Base-by-base conservation (phyloP, 371 early-diverging fungal genomes). In the Homolaphlyctis polyrhiza region DNA sequence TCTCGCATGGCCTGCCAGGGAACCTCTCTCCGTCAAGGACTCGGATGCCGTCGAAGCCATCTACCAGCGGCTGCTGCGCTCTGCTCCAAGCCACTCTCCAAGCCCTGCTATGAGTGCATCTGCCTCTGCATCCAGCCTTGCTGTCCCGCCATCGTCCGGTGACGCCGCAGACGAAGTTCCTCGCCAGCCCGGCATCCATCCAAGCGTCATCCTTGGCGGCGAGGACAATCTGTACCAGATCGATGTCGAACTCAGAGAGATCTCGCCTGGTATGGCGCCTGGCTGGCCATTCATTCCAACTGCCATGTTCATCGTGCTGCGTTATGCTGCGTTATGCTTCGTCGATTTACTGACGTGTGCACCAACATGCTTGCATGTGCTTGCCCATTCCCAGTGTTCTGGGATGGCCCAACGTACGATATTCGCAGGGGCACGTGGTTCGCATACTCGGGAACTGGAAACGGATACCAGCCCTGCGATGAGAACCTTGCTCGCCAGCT, bases 371-470 rank as follows among this genome's bases (percentile, higher is more conserved):
- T 13, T 52, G 52, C 52, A 27, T 13, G 11, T n/a, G 30, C 33
- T 58, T 1, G 21, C 28, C 29, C 61, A 5, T 39, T n/a, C 25
- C 62, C 75, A 78, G 81, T 93, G 21, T 93, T 90, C 63, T 92
- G 94, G 94, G 77, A 83, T 43, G 94, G 94, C 0, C 85, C 90
- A 1, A 81, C 79, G 8, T 91, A 85, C 68, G 92, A 92, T 52
- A 86, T 92, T 27, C 80, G 90, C 55, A 79, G 94, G 43, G 90
- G 90, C 4, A 85, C 87, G 0, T 93, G 93, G 93, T 93, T 92
- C 73, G 74, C 82, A 69, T 84, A 83, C 66, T 60, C 77, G 1
- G 86, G 87, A 23, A 57, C 59, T 21, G 83, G 86, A 3, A 74
- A 71, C 4, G 85, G 85, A 57, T 90, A 81, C 71, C 64, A 86